These are phyloP conservation scores for Sextonia rubra DNA, from an alignment of 164 flowering plant genomes.

Conservation along the genomic window DNA sequence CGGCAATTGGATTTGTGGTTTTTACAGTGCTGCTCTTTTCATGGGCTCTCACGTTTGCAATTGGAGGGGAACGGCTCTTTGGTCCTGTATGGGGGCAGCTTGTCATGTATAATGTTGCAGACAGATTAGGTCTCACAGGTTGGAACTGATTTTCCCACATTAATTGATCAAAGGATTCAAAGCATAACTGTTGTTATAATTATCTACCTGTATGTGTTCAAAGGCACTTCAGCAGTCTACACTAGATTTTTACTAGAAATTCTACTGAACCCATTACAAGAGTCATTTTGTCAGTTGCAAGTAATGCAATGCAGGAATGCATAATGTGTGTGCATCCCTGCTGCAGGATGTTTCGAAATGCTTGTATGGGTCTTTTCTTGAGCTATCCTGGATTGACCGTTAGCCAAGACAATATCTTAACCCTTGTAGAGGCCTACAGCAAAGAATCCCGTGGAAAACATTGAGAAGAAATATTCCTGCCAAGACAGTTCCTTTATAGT, in stretches of 20 bases:
- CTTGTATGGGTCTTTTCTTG: background rate
- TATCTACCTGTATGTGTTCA: background rate
- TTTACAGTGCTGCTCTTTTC: conserved; percentile 51
- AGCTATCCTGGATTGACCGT: too few species aligned
- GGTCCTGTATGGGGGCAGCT: conserved; percentile 70
- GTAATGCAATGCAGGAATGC: background rate
- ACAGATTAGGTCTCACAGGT: conserved; percentile 51
- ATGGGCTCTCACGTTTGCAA: conserved; percentile 82
- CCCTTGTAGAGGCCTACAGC: too few species aligned
- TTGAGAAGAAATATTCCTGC: too few species aligned
- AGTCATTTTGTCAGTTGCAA: too few species aligned
- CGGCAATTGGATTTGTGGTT: conserved; percentile 62
- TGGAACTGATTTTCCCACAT: conserved; percentile 36
- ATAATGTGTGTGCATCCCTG: background rate
- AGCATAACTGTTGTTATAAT: background rate
- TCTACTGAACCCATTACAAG: background rate
- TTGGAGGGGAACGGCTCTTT: conserved; percentile 78
- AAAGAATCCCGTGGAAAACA: too few species aligned
- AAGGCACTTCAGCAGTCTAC: background rate
- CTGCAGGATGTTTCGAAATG: background rate
- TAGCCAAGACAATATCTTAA: too few species aligned
- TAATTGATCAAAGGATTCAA: background rate
- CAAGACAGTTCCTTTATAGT: too few species aligned
- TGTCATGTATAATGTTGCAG: conserved; percentile 83
- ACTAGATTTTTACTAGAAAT: background rate